Evolutionary conservation across 495 filamentous ascomycete genomes (phyloP).

Genomic region (Trichoderma reesei): DNA sequence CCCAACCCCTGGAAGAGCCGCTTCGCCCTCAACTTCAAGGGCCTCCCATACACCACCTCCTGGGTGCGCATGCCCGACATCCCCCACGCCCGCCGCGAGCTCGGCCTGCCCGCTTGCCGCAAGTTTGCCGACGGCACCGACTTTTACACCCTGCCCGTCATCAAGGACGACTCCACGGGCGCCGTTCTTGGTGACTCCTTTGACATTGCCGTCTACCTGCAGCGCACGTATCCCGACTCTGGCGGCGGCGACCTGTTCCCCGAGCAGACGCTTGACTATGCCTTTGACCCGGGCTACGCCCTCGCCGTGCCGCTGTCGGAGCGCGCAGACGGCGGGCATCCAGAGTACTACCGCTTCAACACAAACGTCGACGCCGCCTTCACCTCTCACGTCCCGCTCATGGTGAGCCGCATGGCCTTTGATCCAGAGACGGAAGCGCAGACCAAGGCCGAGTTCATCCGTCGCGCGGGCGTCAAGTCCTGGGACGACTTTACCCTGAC

Average conservation of each 20-base stretch:
- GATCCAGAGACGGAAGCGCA: constrained; percentile 34
- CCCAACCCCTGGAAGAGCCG: constrained; percentile 56
- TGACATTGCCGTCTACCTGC: constrained; percentile 50
- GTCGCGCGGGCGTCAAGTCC: constrained; percentile 30
- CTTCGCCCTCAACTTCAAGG: constrained; percentile 52
- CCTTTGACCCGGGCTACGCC: constrained; percentile 19
- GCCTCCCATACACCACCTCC: constrained; percentile 35
- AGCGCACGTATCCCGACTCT: constrained; percentile 36
- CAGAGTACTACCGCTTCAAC: constrained; percentile 36
- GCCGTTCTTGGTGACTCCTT: constrained; percentile 48
- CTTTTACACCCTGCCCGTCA: constrained; percentile 50
- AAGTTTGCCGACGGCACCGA: constrained; percentile 46
- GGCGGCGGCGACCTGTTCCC: constrained; percentile 32
- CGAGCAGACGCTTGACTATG: constrained; percentile 18
- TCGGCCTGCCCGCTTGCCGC: constrained; percentile 37
- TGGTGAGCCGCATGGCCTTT: constrained; percentile 28
- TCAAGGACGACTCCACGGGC: constrained; percentile 38
- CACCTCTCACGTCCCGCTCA: constrained; percentile 28
- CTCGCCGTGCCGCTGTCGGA: constrained; percentile 25
- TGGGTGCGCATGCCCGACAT: constrained; percentile 45
- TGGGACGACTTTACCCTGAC: constrained; percentile 39
- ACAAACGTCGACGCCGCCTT: constrained; percentile 42
- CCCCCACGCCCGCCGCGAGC: constrained; percentile 29
- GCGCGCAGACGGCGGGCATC: constrained; percentile 11
- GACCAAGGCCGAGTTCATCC: constrained; percentile 34